Evolutionary conservation across 768 basidiomycete species (phyloP).

Genomic region (Russula ochroleuca): DNA sequence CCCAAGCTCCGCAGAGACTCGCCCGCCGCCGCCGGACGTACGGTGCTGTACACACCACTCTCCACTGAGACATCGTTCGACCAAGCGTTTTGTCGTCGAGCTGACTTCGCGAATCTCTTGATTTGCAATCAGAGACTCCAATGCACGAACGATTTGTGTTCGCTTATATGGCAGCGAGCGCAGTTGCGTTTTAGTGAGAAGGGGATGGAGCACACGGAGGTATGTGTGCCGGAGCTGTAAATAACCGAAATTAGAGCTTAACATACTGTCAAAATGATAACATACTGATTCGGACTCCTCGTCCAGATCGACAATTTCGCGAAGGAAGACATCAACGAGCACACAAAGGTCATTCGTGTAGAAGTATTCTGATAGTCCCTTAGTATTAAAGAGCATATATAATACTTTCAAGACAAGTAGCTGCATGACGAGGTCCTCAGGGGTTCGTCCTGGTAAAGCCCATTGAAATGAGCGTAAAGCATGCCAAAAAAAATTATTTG

Average conservation of each 20-base stretch:
- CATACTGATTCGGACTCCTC: conserved; percentile 90
- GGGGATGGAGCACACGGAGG: conserved; percentile 91
- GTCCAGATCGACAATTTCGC: conserved; percentile 86
- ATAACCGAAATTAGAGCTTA: background rate
- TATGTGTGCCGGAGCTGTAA: conserved; percentile 88
- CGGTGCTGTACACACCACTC: conserved; percentile 79
- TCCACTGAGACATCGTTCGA: conserved; percentile 82
- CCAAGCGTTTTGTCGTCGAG: conserved; percentile 84
- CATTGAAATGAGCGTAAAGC: background rate
- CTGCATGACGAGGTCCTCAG: conserved; percentile 94
- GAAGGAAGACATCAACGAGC: conserved; percentile 94
- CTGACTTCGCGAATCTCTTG: conserved; percentile 76
- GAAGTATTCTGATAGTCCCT: conserved; percentile 91
- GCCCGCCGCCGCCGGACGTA: conserved; percentile 33
- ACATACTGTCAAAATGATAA: conserved; percentile 23
- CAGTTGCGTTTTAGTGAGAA: conserved; percentile 91
- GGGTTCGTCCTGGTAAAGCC: conserved; percentile 56
- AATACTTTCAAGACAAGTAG: conserved; percentile 90
- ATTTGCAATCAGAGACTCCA: conserved; percentile 74
- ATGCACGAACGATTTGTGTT: conserved; percentile 74
- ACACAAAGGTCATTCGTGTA: conserved; percentile 98
- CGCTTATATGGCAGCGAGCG: conserved; percentile 85
- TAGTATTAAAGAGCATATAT: conserved; percentile 91
- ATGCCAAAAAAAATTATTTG: conserved; percentile 24
- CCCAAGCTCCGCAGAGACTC: conserved; percentile 17